phyloP scores from a whole-genome alignment of 2,329 filamentous ascomycete species.

The Xylariaceae sp. region DNA sequence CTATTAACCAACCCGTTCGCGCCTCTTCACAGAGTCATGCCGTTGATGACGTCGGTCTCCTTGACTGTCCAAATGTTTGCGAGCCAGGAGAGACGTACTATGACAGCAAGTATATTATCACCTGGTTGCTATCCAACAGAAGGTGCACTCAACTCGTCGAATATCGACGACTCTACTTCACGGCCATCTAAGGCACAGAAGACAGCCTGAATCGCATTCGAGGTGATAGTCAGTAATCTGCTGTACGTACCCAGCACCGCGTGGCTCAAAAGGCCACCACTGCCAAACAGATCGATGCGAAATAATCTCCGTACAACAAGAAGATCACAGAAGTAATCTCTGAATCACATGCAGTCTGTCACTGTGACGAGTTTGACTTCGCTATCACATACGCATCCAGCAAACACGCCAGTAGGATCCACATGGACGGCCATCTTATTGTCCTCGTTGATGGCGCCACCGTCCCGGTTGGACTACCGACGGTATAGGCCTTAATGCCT shows the following conservation, averaged over 20 bases:
- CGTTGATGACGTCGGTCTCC: too few relatives aligned
- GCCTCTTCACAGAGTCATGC: too few relatives aligned
- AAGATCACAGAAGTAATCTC: neutral
- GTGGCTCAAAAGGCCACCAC: neutral
- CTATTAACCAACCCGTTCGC: too few relatives aligned
- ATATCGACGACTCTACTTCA: too few relatives aligned
- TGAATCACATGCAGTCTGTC: constrained; percentile 8
- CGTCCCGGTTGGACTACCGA: neutral
- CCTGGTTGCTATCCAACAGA: too few relatives aligned
- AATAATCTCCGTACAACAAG: neutral
- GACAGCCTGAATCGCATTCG: constrained; percentile 2
- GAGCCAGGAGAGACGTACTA: too few relatives aligned
- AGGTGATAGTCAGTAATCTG: constrained; percentile 2
- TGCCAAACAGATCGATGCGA: neutral
- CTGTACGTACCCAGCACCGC: constrained; percentile 12
- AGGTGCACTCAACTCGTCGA: too few relatives aligned
- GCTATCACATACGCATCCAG: constrained; percentile 7
- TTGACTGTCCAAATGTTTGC: too few relatives aligned
- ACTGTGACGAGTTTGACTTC: constrained; percentile 11
- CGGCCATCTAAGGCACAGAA: too few relatives aligned
- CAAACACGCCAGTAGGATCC: constrained; percentile 3
- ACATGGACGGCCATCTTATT: neutral
- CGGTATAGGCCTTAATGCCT: neutral
- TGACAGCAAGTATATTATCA: too few relatives aligned
- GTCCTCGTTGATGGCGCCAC: constrained; percentile 1